Conservation (phyloP, 139 green algal genomes). For the Mesotaenium endlicherianum region DNA sequence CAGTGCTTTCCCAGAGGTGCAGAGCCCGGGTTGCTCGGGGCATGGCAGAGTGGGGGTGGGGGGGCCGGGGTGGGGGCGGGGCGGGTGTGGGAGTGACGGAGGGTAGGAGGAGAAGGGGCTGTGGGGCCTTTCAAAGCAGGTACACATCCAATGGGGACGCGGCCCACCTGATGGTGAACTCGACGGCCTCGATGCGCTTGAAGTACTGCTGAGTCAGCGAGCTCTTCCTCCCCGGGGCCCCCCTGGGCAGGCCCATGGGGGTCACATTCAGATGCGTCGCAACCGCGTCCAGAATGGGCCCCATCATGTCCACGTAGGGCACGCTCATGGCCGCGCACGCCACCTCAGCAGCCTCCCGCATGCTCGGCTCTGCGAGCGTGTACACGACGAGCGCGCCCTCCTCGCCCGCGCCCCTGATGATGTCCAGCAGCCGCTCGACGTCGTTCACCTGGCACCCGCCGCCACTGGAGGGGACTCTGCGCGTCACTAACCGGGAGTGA, state of each 20-base stretch:
- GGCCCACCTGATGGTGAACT: conserved; percentile 33
- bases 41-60: too few relatives aligned
- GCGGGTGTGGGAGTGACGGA: too few relatives aligned
- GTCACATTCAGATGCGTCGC: neutral
- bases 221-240: neutral
- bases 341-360: conserved; percentile 5
- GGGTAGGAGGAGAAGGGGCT: too few relatives aligned
- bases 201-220: conserved; percentile 27
- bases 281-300: neutral
- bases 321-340: neutral
- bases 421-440: neutral
- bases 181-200: conserved; percentile 29
- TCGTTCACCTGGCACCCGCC: conserved; percentile 23
- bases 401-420: neutral
- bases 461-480: too few relatives aligned
- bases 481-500: too few relatives aligned
- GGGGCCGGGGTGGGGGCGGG: too few relatives aligned
- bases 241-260: neutral
- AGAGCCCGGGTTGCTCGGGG: too few relatives aligned
- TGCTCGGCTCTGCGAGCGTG: conserved; percentile 1
- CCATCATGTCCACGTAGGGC: conserved; percentile 19
- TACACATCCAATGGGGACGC: too few relatives aligned
- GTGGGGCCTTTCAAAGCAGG: too few relatives aligned
- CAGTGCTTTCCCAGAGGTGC: too few relatives aligned
- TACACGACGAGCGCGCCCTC: conserved; percentile 3